Conservation (phyloP, 192 early-diverging fungal genomes). For the Physocladia obscura region DNA sequence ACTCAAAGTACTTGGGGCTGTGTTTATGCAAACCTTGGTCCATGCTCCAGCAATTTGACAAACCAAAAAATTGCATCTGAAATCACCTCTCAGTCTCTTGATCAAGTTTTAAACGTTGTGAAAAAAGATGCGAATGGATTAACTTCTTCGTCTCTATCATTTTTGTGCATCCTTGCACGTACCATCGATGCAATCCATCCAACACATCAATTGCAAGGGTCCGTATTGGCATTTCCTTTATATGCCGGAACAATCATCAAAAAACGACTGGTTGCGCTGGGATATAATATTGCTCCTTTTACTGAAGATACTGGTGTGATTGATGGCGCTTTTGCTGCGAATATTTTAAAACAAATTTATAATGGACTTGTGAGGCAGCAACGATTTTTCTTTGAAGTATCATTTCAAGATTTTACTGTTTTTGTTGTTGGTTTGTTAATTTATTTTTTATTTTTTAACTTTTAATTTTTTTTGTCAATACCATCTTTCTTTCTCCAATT, state of each 20-base stretch:
- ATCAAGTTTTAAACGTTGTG: slow-evolving; percentile 20
- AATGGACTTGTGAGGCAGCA: slow-evolving; percentile 39
- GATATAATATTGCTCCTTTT: slow-evolving; percentile 38
- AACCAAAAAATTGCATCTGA: slow-evolving; percentile 23
- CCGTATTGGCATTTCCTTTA: slow-evolving; percentile 46
- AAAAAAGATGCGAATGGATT: background rate
- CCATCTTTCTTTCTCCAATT: no score
- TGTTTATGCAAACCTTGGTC: slow-evolving; percentile 30
- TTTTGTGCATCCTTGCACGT: slow-evolving; percentile 37
- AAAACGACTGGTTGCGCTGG: slow-evolving; percentile 35
- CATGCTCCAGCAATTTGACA: slow-evolving; percentile 20
- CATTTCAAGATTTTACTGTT: slow-evolving; percentile 35
- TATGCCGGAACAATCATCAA: slow-evolving; percentile 42
- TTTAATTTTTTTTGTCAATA: background rate
- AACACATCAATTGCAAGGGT: slow-evolving; percentile 44
- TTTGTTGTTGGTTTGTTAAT: slow-evolving; percentile 47
- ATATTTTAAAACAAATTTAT: slow-evolving; percentile 41
- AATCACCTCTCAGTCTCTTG: slow-evolving; percentile 39
- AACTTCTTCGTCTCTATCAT: slow-evolving; percentile 33
- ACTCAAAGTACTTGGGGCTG: slow-evolving; percentile 21
- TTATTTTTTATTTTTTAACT: background rate
- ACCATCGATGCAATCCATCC: slow-evolving; percentile 53
- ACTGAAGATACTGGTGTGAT: slow-evolving; percentile 35
- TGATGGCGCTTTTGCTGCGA: slow-evolving; percentile 35
- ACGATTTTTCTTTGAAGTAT: slow-evolving; percentile 51